Conservation (phyloP, 495 filamentous ascomycete genomes). For the Penicillium cinerascens region DNA sequence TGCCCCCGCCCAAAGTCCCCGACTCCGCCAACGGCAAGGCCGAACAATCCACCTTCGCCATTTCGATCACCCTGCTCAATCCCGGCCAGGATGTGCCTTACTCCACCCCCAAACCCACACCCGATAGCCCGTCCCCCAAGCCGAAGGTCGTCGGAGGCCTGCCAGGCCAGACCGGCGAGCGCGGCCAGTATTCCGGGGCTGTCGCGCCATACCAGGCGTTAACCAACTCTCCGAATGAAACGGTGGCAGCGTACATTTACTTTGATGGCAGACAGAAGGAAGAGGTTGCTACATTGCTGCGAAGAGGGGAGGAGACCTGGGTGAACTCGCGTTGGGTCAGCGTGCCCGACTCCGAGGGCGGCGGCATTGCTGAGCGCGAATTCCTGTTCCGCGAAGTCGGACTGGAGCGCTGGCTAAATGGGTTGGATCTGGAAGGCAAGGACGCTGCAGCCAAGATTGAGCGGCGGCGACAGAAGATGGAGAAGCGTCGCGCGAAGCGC, state of each 20-base stretch:
- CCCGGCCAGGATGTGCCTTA: slow-evolving; percentile 86
- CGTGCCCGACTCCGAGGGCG: slow-evolving; percentile 83
- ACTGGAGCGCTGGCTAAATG: slow-evolving; percentile 91
- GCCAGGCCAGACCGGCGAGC: slow-evolving; percentile 52
- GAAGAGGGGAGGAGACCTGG: slow-evolving; percentile 97
- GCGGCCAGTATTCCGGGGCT: slow-evolving; percentile 52
- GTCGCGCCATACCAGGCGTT: slow-evolving; percentile 86
- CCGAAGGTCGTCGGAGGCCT: slow-evolving; percentile 74
- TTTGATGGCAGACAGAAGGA: slow-evolving; percentile 95
- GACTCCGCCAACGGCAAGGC: slow-evolving; percentile 63
- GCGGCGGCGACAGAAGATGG: slow-evolving; percentile 78
- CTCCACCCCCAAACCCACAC: slow-evolving; percentile 72
- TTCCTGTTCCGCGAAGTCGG: slow-evolving; percentile 98
- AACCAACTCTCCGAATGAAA: slow-evolving; percentile 88
- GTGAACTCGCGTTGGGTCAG: slow-evolving; percentile 98
- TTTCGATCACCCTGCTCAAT: slow-evolving; percentile 93
- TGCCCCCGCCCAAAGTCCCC: slow-evolving; percentile 79
- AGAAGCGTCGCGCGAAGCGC: slow-evolving; percentile 74
- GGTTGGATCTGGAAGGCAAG: slow-evolving; percentile 85
- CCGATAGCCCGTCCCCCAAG: slow-evolving; percentile 67
- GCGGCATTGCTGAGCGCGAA: slow-evolving; percentile 91
- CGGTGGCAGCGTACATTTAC: slow-evolving; percentile 97
- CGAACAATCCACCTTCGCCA: slow-evolving; percentile 90
- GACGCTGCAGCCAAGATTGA: slow-evolving; percentile 87
- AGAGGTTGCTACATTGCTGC: slow-evolving; percentile 90